A percentile compares a stretch with the other conserved stretches of the same genome.
These are phyloP conservation scores for Verticillium nubilum DNA, from an alignment of 2,329 filamentous ascomycete species.

Conservation along the genomic window DNA sequence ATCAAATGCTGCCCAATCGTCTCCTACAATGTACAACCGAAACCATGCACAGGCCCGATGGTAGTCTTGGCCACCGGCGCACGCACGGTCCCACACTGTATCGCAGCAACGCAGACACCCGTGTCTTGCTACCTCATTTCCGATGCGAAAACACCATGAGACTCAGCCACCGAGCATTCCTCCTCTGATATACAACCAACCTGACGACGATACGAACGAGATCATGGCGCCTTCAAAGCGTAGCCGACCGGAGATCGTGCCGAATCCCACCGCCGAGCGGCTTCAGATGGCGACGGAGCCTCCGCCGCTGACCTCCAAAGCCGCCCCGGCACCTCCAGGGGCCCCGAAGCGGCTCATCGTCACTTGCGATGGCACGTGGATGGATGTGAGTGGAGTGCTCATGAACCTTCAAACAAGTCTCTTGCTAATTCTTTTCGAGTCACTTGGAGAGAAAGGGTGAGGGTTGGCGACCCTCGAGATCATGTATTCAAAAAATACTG, in stretches of 20 bases:
- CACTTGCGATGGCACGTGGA: constrained; percentile 32
- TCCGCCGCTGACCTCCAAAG: not conserved
- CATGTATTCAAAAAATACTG: constrained; percentile 2
- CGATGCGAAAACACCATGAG: not conserved
- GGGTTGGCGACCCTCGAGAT: not conserved
- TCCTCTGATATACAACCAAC: not conserved
- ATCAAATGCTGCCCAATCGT: not conserved
- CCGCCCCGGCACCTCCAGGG: not conserved
- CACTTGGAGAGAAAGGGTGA: constrained; percentile 4
- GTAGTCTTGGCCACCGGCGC: not conserved
- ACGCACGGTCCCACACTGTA: not conserved
- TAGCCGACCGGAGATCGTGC: not conserved
- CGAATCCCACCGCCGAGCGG: not conserved
- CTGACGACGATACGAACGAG: not conserved
- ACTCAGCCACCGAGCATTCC: not conserved
- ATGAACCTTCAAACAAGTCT: not conserved
- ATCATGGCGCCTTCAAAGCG: not conserved
- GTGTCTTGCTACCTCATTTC: not conserved
- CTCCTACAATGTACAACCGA: not conserved
- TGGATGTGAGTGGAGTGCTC: constrained; percentile 12
- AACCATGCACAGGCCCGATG: not conserved
- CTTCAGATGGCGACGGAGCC: not conserved
- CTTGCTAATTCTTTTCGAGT: not conserved
- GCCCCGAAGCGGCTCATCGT: constrained; percentile 19
- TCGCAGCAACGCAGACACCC: not conserved